Percentiles rank a stretch among this genome's conserved stretches.
Conservation (phyloP, 2,329 filamentous ascomycete genomes). For the Colletotrichum caudatum region DNA sequence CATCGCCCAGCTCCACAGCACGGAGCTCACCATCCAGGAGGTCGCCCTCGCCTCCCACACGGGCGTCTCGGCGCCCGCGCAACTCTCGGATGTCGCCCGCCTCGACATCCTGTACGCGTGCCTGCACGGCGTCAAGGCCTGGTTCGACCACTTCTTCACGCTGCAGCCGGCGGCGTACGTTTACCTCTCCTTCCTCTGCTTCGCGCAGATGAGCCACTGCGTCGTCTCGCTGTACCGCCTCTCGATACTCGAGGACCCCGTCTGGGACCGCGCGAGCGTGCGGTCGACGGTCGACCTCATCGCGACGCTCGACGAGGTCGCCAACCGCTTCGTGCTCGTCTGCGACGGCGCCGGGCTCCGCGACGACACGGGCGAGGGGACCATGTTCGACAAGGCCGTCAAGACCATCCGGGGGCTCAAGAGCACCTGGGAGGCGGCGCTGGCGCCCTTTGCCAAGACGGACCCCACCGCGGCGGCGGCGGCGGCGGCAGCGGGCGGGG, state of each 20-base stretch:
- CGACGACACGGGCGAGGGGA: slow-evolving; percentile 46
- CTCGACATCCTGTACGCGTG: slow-evolving; percentile 48
- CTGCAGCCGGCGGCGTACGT: slow-evolving; percentile 47
- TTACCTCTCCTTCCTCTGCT: slow-evolving; percentile 51
- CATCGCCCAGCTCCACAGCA: slow-evolving; percentile 50
- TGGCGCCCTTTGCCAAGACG: slow-evolving; percentile 42
- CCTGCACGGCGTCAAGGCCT: slow-evolving; percentile 46
- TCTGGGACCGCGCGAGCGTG: slow-evolving; percentile 53
- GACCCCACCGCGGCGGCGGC: background rate
- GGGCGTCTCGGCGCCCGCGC: slow-evolving; percentile 34
- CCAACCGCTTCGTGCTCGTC: slow-evolving; percentile 29
- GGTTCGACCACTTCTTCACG: slow-evolving; percentile 50
- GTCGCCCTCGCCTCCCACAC: slow-evolving; percentile 44
- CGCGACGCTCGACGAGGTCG: slow-evolving; percentile 46
- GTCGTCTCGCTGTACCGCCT: slow-evolving; percentile 51
- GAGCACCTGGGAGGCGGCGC: slow-evolving; percentile 52
- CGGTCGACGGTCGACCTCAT: slow-evolving; percentile 51
- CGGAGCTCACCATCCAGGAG: slow-evolving; percentile 55
- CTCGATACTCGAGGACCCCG: slow-evolving; percentile 51
- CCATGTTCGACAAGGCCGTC: slow-evolving; percentile 50
- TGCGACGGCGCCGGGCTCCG: slow-evolving; percentile 17
- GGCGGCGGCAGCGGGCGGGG: background rate
- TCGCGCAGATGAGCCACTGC: slow-evolving; percentile 51
- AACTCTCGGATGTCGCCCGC: slow-evolving; percentile 44
- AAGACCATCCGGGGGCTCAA: slow-evolving; percentile 53